Conservation (phyloP, 805 yeast genomes). For the Blastobotrys terrestris region DNA sequence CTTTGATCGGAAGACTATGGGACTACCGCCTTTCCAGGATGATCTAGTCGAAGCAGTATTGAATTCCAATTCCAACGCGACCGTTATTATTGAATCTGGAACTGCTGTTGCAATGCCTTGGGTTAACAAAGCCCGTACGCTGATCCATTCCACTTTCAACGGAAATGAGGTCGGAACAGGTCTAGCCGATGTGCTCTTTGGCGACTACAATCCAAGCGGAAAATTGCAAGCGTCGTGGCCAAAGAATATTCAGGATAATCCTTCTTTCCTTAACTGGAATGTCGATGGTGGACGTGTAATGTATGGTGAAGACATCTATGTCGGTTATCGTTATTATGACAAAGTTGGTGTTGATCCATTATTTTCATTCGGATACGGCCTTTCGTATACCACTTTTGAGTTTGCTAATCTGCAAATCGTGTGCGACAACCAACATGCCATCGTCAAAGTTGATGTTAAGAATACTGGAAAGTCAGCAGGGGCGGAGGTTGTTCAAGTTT, state of each 20-base stretch:
- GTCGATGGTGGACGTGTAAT: constrained; percentile 47
- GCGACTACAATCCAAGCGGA: constrained; percentile 56
- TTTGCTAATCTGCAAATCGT: constrained; percentile 6
- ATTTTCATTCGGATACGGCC: constrained; percentile 59
- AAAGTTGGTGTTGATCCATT: constrained; percentile 41
- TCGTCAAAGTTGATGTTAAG: constrained; percentile 23
- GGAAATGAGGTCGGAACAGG: constrained; percentile 55
- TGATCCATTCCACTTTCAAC: constrained; percentile 50
- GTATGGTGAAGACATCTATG: constrained; percentile 61
- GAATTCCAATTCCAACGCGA: constrained; percentile 43
- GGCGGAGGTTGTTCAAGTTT: neutral
- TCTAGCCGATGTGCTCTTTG: constrained; percentile 53
- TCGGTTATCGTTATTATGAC: constrained; percentile 59
- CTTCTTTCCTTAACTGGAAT: constrained; percentile 47
- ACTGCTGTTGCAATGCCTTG: constrained; percentile 57
- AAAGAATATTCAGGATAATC: constrained; percentile 44
- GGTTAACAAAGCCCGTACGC: constrained; percentile 36
- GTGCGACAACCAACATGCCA: neutral
- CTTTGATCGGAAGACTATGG: constrained; percentile 45
- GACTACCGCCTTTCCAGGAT: constrained; percentile 43
- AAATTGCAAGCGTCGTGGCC: constrained; percentile 54
- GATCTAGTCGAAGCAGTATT: constrained; percentile 40
- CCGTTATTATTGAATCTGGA: constrained; percentile 53
- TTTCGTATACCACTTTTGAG: constrained; percentile 51
- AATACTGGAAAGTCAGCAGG: neutral